phyloP scores from a whole-genome alignment of 352 stramenopile genomes.

The Ophiocytium majus region DNA sequence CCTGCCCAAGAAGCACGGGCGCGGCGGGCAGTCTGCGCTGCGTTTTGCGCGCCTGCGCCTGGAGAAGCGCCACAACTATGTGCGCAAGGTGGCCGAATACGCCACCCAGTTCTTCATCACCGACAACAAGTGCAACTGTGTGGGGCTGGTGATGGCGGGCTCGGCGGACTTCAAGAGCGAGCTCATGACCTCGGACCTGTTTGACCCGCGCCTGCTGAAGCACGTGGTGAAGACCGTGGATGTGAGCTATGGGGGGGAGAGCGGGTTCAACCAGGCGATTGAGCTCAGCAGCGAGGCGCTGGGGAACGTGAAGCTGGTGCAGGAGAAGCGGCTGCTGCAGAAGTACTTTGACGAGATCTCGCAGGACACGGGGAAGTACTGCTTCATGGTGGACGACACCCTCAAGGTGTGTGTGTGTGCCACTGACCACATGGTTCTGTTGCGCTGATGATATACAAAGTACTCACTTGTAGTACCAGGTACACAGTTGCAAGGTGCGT shows the following conservation, averaged over 20 bases:
- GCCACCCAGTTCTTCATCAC: constrained; percentile 98
- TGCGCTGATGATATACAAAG: no score
- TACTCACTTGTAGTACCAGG: no score
- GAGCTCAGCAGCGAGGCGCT: constrained; percentile 95
- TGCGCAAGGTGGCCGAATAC: constrained; percentile 96
- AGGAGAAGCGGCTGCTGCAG: constrained; percentile 99
- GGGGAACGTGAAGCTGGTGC: constrained; percentile 98
- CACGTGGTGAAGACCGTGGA: constrained; percentile 99
- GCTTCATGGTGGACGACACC: constrained; percentile 97
- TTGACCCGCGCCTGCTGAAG: constrained; percentile 88
- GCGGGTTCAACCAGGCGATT: constrained; percentile 99
- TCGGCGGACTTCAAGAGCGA: constrained; percentile 99
- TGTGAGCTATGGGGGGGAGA: constrained; percentile 98
- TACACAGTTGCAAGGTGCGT: no score
- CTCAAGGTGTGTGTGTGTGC: constrained; percentile 77
- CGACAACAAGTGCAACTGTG: constrained; percentile 94
- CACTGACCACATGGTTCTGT: no score
- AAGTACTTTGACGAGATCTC: constrained; percentile 99
- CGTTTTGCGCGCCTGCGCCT: constrained; percentile 98
- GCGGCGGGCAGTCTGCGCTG: constrained; percentile 97
- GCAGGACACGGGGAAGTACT: constrained; percentile 98
- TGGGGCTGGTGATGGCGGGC: constrained; percentile 94
- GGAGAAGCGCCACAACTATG: constrained; percentile 99
- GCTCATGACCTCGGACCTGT: constrained; percentile 88
- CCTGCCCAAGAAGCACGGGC: constrained; percentile 98